Percentiles rank a stretch among this genome's conserved stretches.
Evolutionary conservation across 192 early-diverging fungal genomes (phyloP).

Genomic region (Entomortierella beljakovae): DNA sequence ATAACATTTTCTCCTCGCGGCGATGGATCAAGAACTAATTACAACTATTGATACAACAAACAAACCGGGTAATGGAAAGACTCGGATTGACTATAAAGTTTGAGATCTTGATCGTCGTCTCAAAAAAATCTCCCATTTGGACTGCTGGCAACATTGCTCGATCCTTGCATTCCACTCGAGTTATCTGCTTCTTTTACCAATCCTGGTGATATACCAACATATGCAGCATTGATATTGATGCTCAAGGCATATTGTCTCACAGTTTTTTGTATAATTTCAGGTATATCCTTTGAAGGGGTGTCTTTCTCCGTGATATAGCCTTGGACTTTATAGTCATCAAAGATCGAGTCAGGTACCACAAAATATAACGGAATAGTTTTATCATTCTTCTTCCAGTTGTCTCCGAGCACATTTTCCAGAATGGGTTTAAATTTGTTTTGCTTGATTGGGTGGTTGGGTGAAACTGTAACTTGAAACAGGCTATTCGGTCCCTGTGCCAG

Average conservation of each 20-base stretch:
- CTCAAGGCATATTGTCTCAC: not conserved
- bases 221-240: conserved; percentile 1
- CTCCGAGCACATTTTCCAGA: not conserved
- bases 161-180: conserved; percentile 5
- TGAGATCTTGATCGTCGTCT: too few relatives aligned
- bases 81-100: too few relatives aligned
- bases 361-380: not conserved
- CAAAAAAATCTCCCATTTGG: too few relatives aligned
- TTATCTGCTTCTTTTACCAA: not conserved
- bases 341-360: not conserved
- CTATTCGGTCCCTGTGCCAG: not conserved
- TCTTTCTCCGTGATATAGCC: not conserved
- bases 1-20: not conserved
- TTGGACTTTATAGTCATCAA: conserved; percentile 1
- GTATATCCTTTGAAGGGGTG: not conserved
- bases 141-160: too few relatives aligned
- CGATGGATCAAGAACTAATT: not conserved
- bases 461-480: conserved; percentile 2
- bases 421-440: not conserved
- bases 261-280: not conserved
- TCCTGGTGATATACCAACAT: not conserved
- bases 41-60: too few relatives aligned
- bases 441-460: conserved; percentile 6
- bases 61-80: too few relatives aligned
- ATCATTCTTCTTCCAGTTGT: not conserved